phyloP scores from a whole-genome alignment of 805 yeast species.

The Cyberlindnera xylosilytica region DNA sequence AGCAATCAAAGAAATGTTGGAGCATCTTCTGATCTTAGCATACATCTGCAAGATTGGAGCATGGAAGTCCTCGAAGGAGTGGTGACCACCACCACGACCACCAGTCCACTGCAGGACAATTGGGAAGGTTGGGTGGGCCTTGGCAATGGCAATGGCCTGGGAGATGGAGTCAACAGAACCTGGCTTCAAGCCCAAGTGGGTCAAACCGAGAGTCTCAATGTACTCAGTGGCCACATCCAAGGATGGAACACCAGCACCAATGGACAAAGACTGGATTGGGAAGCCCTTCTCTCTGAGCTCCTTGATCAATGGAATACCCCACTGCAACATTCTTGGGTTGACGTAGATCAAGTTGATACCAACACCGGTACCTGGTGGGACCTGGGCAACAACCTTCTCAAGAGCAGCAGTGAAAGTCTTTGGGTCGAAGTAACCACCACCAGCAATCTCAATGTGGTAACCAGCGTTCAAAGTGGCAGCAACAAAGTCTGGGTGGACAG shows the following conservation, averaged over 20 bases:
- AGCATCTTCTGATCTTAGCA: conserved; percentile 85
- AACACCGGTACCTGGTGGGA: conserved; percentile 85
- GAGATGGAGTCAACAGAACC: conserved; percentile 93
- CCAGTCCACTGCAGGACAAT: conserved; percentile 99
- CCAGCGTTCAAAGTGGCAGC: conserved; percentile 95
- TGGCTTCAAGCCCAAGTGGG: conserved; percentile 95
- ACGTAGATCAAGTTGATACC: conserved; percentile 93
- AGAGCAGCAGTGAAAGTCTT: conserved; percentile 70
- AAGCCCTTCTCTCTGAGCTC: conserved; percentile 86
- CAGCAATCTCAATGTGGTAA: conserved; percentile 95
- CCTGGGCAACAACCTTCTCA: conserved; percentile 62
- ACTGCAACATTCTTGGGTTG: conserved; percentile 95
- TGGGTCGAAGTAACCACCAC: conserved; percentile 95
- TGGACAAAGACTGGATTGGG: conserved; percentile 93
- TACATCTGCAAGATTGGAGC: conserved; percentile 96
- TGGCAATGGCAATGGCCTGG: conserved; percentile 86
- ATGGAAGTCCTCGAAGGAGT: conserved; percentile 98
- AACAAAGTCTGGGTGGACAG: conserved; percentile 91
- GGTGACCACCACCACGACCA: conserved; percentile 99
- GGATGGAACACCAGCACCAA: conserved; percentile 99
- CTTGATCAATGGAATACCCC: conserved; percentile 97
- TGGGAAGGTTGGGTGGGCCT: conserved; percentile 94
- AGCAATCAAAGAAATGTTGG: conserved; percentile 87
- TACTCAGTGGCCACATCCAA: conserved; percentile 96
- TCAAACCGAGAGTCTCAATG: conserved; percentile 85